Evolutionary conservation across 768 basidiomycete genomes (phyloP), one percentile per base, ranked within the genome.

Genomic region (Lactarius hatsudake): DNA sequence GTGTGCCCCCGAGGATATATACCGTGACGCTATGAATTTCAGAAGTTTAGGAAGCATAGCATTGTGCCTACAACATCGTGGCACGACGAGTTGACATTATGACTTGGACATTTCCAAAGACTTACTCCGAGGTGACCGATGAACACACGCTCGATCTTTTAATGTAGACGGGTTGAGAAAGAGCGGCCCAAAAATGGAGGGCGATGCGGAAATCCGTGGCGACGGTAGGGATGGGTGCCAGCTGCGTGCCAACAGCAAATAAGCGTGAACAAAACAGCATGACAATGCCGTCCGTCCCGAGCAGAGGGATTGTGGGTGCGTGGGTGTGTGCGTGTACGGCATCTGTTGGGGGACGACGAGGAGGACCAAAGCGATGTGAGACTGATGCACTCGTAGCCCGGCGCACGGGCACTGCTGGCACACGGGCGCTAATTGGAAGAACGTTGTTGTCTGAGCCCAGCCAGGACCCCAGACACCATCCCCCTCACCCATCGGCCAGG

Each of bases 101-200:
- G 62, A 68, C 67, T 20, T 60, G 34, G 42, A 64, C 53, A 64
- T 68, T 64, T 45, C 67, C 59, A 63, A 59, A 63, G 62, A 63
- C 67, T 60, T 61, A 61, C 62, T 64, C 62, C 62, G 58, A 56
- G 62, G 62, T 68, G 62, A 61, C 62, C 62, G 62, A 64, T 48
- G 58, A 68, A 68, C 62, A 40, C 62, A 60, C 36, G 36, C 56
- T 63, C 62, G 66, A 67, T 67, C 66, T 55, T 40, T 67, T 67
- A 67, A 67, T 67, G 62, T 55, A 53, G 66, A 67, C 62, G 62
- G 58, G 66, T 67, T 67, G 62, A 63, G 62, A 64, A 67, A 67
- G 66, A 43, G 62, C 66, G 66, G 66, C 66, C 55, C 58, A 7
- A 64, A 60, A 67, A 64, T 48, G 62, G 56, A 67, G 62, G 56